Evolutionary conservation across 1,139 yeast genomes (phyloP).

Genomic region (Martiniozyma asiatica): DNA sequence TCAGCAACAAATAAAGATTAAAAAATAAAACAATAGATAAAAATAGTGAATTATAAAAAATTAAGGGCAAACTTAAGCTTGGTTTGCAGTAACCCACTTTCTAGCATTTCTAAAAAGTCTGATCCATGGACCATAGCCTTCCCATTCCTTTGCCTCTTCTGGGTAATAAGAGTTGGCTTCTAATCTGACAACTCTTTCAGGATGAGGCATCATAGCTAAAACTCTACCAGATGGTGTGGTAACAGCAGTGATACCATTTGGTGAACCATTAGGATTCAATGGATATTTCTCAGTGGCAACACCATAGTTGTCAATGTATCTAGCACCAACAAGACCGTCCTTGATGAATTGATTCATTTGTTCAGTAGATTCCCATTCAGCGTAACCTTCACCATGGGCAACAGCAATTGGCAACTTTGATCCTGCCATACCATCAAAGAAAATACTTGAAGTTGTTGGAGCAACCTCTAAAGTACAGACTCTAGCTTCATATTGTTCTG

Average conservation of each 20-base stretch:
- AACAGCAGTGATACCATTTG: slow-evolving; percentile 87
- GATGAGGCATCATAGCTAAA: slow-evolving; percentile 98
- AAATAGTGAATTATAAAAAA: neutral
- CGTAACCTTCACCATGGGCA: slow-evolving; percentile 98
- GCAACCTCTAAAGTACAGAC: slow-evolving; percentile 77
- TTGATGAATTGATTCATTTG: slow-evolving; percentile 33
- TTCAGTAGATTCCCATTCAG: slow-evolving; percentile 44
- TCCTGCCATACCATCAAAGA: slow-evolving; percentile 84
- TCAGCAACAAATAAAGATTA: neutral
- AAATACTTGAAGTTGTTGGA: slow-evolving; percentile 53
- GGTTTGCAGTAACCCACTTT: slow-evolving; percentile 62
- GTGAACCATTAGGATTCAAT: slow-evolving; percentile 93
- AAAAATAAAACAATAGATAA: neutral
- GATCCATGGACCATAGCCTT: slow-evolving; percentile 87
- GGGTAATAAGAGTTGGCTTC: slow-evolving; percentile 93
- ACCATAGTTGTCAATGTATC: slow-evolving; percentile 88
- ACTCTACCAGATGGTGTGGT: slow-evolving; percentile 88
- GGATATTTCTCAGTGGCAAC: slow-evolving; percentile 74
- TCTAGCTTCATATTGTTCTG: slow-evolving; percentile 97
- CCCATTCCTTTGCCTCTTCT: slow-evolving; percentile 56
- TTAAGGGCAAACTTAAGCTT: slow-evolving; percentile 2
- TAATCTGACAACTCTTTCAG: slow-evolving; percentile 84
- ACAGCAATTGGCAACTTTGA: slow-evolving; percentile 91
- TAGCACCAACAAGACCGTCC: slow-evolving; percentile 47
- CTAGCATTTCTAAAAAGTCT: slow-evolving; percentile 88